Evolutionary conservation across 2,329 filamentous ascomycete genomes (phyloP).

Genomic region (Colletotrichum sp.): DNA sequence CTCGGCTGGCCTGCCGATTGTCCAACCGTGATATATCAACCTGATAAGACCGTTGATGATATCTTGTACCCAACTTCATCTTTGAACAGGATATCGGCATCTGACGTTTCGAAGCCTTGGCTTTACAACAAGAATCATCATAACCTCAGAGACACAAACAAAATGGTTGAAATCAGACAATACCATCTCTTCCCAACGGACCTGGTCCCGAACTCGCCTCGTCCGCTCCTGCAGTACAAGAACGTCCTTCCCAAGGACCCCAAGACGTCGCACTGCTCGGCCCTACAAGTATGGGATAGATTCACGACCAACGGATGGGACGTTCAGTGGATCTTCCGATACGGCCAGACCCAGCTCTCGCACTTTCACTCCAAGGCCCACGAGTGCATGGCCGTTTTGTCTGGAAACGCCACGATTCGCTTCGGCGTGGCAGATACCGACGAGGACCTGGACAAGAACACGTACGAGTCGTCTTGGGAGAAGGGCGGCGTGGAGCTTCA

Average conservation of each 20-base stretch:
- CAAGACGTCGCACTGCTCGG: slow-evolving; percentile 24
- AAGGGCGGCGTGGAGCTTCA: slow-evolving; percentile 52
- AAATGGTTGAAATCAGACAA: slow-evolving; percentile 36
- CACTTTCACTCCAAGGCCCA: slow-evolving; percentile 64
- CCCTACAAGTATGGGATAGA: slow-evolving; percentile 43
- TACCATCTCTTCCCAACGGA: slow-evolving; percentile 47
- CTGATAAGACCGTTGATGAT: neutral
- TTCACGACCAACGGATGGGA: slow-evolving; percentile 57
- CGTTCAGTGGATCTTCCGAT: slow-evolving; percentile 62
- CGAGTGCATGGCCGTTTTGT: slow-evolving; percentile 63
- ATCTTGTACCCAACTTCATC: accelerated
- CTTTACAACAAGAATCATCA: accelerated
- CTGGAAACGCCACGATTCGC: slow-evolving; percentile 56
- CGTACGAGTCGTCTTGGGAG: slow-evolving; percentile 44
- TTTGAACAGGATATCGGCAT: accelerated
- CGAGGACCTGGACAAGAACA: slow-evolving; percentile 41
- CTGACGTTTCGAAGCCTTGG: neutral
- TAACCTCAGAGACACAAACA: neutral
- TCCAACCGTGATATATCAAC: neutral
- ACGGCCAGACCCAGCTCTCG: slow-evolving; percentile 56
- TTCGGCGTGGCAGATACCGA: slow-evolving; percentile 58
- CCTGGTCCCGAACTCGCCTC: slow-evolving; percentile 56
- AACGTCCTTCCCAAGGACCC: slow-evolving; percentile 35
- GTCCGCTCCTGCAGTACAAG: slow-evolving; percentile 59
- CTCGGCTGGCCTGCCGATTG: neutral